A percentile compares a stretch with the other conserved stretches of the same genome.
Conservation (phyloP, 345 rosid genomes). For the Aquilaria malaccensis region DNA sequence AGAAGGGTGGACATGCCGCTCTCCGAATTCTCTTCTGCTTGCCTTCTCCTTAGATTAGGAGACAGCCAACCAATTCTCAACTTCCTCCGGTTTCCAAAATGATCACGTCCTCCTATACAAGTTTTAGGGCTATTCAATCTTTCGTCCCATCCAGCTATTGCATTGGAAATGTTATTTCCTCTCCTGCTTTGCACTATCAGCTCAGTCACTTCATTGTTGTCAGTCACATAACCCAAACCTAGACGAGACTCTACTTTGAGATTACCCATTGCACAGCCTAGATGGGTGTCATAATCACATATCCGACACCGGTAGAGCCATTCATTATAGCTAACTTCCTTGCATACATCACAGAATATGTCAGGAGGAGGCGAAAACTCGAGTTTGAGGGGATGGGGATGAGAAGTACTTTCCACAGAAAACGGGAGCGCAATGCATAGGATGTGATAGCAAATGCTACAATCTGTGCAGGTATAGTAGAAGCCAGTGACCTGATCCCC, state of each 20-base stretch:
- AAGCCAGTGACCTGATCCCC: conserved; percentile 28
- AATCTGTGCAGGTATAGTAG: conserved; percentile 31
- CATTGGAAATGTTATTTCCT: conserved; percentile 3
- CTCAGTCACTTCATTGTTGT: conserved; percentile 20
- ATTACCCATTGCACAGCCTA: conserved; percentile 29
- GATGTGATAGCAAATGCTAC: conserved; percentile 27
- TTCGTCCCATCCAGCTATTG: conserved; percentile 23
- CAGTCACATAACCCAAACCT: conserved; percentile 6
- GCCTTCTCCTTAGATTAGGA: neutral
- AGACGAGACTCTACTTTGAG: conserved; percentile 7
- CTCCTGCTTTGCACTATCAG: conserved; percentile 9
- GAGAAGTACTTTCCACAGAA: conserved; percentile 23
- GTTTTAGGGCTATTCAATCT: conserved; percentile 14
- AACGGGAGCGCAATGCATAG: conserved; percentile 41
- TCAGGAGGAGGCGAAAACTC: conserved; percentile 38
- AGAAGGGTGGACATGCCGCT: conserved; percentile 12
- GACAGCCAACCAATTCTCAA: conserved; percentile 2
- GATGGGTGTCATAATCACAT: conserved; percentile 51
- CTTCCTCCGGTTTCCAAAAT: neutral
- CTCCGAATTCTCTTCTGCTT: conserved; percentile 3
- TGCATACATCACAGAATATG: conserved; percentile 41
- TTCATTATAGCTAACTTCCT: conserved; percentile 20
- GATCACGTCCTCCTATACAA: neutral
- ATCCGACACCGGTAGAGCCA: conserved; percentile 47
- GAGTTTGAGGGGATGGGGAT: conserved; percentile 41